Evolutionary conservation across 768 basidiomycete species (phyloP).

Genomic region (Amanita subjunquillea): DNA sequence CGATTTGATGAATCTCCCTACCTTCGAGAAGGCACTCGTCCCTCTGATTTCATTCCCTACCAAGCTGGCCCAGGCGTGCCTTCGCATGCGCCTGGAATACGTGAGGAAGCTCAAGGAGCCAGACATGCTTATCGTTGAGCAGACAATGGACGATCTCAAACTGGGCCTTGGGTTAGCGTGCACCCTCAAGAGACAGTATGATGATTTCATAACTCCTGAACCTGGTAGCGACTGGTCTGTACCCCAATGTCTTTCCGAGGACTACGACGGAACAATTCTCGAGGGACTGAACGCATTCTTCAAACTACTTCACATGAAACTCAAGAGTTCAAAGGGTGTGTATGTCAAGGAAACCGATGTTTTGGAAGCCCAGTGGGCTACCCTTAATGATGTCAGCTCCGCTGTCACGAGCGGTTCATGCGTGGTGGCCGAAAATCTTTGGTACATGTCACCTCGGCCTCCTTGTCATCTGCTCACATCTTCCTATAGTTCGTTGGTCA

Average conservation of each 20-base stretch:
- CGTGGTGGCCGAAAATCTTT: slow-evolving; percentile 91
- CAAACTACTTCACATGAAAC: slow-evolving; percentile 88
- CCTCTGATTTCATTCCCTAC: slow-evolving; percentile 95
- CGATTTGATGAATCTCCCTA: slow-evolving; percentile 83
- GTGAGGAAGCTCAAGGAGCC: slow-evolving; percentile 84
- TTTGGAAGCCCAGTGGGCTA: slow-evolving; percentile 94
- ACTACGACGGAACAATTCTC: slow-evolving; percentile 84
- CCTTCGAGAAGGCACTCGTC: slow-evolving; percentile 81
- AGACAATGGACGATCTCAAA: slow-evolving; percentile 89
- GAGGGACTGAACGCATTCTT: slow-evolving; percentile 87
- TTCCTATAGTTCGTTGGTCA: slow-evolving; percentile 70
- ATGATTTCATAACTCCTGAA: slow-evolving; percentile 84
- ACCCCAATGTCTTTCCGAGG: slow-evolving; percentile 79
- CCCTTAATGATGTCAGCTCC: slow-evolving; percentile 86
- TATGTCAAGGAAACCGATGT: slow-evolving; percentile 98
- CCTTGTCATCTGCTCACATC: slow-evolving; percentile 1
- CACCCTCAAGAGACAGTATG: slow-evolving; percentile 90
- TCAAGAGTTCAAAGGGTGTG: slow-evolving; percentile 86
- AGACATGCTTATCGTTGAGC: slow-evolving; percentile 84
- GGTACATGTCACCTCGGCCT: slow-evolving; percentile 38
- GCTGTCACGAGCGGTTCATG: slow-evolving; percentile 81
- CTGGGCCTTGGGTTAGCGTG: slow-evolving; percentile 87
- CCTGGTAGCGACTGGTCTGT: slow-evolving; percentile 81
- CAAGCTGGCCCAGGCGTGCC: slow-evolving; percentile 82
- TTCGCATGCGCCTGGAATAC: slow-evolving; percentile 84